These are phyloP conservation scores for Xylaria sp. DNA, from an alignment of 2,329 filamentous ascomycete genomes.

Conservation along the genomic window DNA sequence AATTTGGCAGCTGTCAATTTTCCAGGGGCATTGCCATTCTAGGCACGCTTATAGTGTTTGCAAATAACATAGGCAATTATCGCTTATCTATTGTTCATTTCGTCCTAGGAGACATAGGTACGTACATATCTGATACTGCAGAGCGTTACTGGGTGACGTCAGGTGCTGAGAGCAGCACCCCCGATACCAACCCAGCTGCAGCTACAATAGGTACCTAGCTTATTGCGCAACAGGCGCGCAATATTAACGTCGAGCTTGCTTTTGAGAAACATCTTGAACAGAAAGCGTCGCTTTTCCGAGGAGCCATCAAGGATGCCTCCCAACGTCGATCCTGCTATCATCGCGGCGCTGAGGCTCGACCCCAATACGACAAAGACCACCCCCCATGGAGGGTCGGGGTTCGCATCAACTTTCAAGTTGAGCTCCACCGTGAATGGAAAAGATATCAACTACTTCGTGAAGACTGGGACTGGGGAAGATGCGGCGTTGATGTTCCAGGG, in stretches of 20 bases:
- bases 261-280: not conserved
- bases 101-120: no score
- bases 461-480: conserved; percentile 66
- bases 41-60: not conserved
- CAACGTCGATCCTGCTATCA: conserved; percentile 66
- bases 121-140: no score
- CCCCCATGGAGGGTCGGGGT: conserved; percentile 69
- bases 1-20: not conserved
- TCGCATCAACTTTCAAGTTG: conserved; percentile 69
- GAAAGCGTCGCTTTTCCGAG: no score
- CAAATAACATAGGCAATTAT: no score
- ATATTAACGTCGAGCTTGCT: not conserved
- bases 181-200: not conserved
- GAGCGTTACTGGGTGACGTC: conserved; percentile 14
- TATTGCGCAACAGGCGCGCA: not conserved
- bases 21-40: not conserved
- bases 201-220: not conserved
- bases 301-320: conserved; percentile 44
- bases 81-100: no score
- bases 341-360: conserved; percentile 65
- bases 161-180: no score
- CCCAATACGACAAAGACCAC: conserved; percentile 59
- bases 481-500: conserved; percentile 74
- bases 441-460: conserved; percentile 70
- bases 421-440: conserved; percentile 53